Evolutionary conservation across 345 rosid species (phyloP).

Genomic region (Hibiscus tridactylites): DNA sequence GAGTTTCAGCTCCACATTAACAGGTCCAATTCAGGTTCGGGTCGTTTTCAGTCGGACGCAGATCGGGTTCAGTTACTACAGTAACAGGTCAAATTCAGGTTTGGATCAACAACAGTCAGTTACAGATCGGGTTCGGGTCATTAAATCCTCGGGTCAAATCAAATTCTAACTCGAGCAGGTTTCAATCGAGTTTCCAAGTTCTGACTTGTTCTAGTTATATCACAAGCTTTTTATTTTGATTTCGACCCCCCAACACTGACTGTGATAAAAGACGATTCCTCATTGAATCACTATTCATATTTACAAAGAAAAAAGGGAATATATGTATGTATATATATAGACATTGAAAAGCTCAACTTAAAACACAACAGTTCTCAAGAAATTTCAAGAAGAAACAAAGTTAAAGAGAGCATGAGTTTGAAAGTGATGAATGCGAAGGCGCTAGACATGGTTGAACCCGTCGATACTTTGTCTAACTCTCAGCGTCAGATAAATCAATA

Average conservation of each 20-base stretch:
- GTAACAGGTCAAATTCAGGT: too few species aligned
- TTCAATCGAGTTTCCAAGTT: too few species aligned
- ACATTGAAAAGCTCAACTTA: background rate
- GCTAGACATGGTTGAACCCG: conserved; percentile 37
- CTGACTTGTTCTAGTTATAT: too few species aligned
- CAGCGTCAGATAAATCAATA: conserved; percentile 76
- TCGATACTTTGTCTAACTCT: conserved; percentile 57
- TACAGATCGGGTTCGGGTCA: too few species aligned
- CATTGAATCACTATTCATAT: background rate
- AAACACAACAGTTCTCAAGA: background rate
- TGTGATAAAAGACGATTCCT: background rate
- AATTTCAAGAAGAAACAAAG: background rate
- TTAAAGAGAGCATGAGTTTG: conserved; percentile 3
- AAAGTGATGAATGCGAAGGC: background rate
- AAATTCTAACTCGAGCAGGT: too few species aligned
- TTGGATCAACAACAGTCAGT: too few species aligned
- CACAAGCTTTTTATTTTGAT: too few species aligned
- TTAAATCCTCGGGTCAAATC: too few species aligned
- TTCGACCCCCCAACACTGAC: background rate
- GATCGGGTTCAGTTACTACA: too few species aligned
- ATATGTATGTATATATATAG: background rate
- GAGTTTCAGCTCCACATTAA: too few species aligned
- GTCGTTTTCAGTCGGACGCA: too few species aligned
- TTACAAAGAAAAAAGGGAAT: background rate
- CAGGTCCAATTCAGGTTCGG: too few species aligned